Evolutionary conservation across 345 rosid genomes (phyloP), one percentile per base, ranked within the genome.

Genomic region (Draba incana): DNA sequence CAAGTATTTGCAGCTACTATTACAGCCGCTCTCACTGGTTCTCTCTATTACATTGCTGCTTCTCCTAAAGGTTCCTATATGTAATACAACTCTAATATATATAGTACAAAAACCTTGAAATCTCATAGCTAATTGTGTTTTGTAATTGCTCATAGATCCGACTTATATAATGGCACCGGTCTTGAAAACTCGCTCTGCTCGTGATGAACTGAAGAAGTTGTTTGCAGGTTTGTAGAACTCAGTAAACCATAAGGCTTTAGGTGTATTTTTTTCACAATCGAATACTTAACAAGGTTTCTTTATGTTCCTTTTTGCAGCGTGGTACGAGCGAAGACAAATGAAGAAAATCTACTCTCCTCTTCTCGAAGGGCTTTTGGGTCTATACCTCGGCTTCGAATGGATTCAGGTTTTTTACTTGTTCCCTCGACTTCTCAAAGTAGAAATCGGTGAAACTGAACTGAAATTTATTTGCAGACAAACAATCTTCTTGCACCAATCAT

Each of bases 321-420:
- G 98, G 97, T 93, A 93, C 9, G 89, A 93, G 73, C 86, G 92
- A 80, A 85, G 96, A 82, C 96, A 93, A 62, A 90, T 93, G 98
- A 93, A 84, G 71, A 90, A 90, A 80, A 90, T 93, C 45, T 90
- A 90, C 84, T 93, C 98, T 31, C 98, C 97, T 7, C 89, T 93
- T n/a, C 84, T 93, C 8, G 96, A 93, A 86, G 97, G 98, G 31
- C 78, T 93, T 46, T 75, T 90, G 70, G 96, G 91, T 33, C 86
- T 93, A 46, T 93, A 90, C 84, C 97, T 88, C 10, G 97, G 97
- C 81, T 86, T 88, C 16, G 96, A 90, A 70, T 93, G 96, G 98
- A 93, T 87, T 61, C 88, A 87, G 94, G 98, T 90, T 68, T 23
- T 53, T 50, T 14, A 13, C 43, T 48, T 20, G 31, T 50, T 68